These are phyloP conservation scores for Peltaster fructicola DNA, from an alignment of 2,329 filamentous ascomycete species.

Conservation along the genomic window DNA sequence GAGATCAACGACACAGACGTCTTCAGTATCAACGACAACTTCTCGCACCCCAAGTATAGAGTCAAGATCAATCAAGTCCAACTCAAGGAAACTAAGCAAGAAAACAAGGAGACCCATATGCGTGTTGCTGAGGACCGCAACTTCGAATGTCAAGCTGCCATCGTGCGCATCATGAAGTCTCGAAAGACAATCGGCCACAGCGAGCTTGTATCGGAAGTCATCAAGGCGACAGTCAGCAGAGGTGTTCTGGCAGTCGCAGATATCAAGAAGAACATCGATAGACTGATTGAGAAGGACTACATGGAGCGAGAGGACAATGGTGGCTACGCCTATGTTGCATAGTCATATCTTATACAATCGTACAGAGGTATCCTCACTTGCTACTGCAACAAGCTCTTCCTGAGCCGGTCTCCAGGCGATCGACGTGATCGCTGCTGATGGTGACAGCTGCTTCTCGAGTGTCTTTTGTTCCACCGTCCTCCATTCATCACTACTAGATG, in stretches of 20 bases:
- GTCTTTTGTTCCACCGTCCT: neutral
- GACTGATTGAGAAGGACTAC: conserved; percentile 88
- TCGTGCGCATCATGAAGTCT: conserved; percentile 94
- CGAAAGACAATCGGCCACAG: conserved; percentile 71
- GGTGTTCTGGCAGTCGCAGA: conserved; percentile 71
- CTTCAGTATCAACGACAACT: conserved; percentile 64
- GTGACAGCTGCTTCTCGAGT: neutral
- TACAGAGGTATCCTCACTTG: conserved; percentile 3
- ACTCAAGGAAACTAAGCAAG: conserved; percentile 83
- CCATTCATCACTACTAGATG: conserved; percentile 4
- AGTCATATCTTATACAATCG: no score
- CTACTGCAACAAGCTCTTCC: conserved; percentile 1
- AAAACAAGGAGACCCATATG: conserved; percentile 88
- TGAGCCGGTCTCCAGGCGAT: neutral
- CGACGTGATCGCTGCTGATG: neutral
- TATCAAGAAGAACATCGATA: conserved; percentile 96
- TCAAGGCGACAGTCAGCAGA: conserved; percentile 70
- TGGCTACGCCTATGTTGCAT: conserved; percentile 30
- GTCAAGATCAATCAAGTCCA: conserved; percentile 99
- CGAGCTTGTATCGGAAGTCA: conserved; percentile 83
- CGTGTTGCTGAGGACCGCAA: conserved; percentile 76
- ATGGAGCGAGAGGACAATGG: conserved; percentile 62
- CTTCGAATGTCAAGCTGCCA: conserved; percentile 92
- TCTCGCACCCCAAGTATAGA: conserved; percentile 65
- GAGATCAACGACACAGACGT: conserved; percentile 66